Conservation (phyloP, 2,329 filamentous ascomycete genomes). For the Sclerotinia trifoliorum region DNA sequence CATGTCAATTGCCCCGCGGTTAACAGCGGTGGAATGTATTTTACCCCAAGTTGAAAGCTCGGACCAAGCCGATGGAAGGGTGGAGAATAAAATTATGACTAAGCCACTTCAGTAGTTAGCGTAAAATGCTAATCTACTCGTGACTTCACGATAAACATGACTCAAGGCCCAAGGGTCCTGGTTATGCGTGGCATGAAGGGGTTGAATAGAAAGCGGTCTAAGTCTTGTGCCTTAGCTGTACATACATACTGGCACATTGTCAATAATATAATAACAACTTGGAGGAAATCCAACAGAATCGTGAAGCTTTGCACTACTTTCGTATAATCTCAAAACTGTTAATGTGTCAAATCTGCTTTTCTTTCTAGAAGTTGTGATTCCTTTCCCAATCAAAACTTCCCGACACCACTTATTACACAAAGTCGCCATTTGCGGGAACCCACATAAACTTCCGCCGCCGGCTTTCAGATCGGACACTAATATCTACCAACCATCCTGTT, state of each 20-base stretch:
- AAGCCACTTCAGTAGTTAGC: background rate
- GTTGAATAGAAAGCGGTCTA: conserved; percentile 10
- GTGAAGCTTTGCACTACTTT: background rate
- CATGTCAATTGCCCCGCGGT: conserved; percentile 15
- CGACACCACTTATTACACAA: background rate
- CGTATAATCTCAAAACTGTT: background rate
- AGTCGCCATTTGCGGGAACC: conserved; percentile 21
- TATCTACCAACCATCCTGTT: conserved; percentile 17
- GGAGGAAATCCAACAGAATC: background rate
- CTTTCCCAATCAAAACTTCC: conserved; percentile 5
- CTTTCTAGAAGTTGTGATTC: background rate
- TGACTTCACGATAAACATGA: conserved; percentile 5
- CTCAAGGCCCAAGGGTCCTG: background rate
- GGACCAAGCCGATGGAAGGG: background rate
- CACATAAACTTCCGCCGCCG: conserved; percentile 25
- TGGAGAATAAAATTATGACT: background rate
- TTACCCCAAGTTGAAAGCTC: conserved; percentile 9
- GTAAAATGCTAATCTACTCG: background rate
- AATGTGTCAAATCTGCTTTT: background rate
- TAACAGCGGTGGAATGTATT: conserved; percentile 14
- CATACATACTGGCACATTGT: background rate
- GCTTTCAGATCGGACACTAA: conserved; percentile 13
- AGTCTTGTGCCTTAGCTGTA: background rate
- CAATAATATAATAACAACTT: background rate
- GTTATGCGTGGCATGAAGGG: conserved; percentile 1